Base-by-base conservation (phyloP, 2,329 filamentous ascomycete genomes). In the Ophiocordyceps robertsii region DNA sequence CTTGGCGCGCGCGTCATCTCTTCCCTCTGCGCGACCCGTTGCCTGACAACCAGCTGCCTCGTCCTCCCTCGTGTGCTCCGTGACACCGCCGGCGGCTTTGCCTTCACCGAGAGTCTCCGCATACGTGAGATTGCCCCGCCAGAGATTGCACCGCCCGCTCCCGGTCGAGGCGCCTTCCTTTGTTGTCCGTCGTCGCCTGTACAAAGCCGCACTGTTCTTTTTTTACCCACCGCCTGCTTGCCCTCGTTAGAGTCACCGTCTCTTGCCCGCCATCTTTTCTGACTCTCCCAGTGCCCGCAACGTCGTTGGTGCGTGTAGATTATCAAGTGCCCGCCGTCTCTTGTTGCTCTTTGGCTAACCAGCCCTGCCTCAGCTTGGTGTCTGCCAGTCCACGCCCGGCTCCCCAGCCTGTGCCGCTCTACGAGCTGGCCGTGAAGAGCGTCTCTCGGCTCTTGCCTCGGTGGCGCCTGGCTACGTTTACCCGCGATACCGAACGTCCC, bases 71-170 rank as follows among this genome's bases (percentile, higher is more conserved):
- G 30, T 33, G 35, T 37, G 38, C 30, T 39, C 24, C 27, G 43
- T 43, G 38, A 43, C 24, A 41, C 37, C 43, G 32, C 39, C 38
- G 16, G 16, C 10, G n/a, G 27, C 21, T n/a, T 21, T 38, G 29
- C 13, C 27, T 29, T 24, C 42, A 17, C 37, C 21, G 16, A 41
- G 12, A 37, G 12, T 27, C 24, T 6, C 24, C 6, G 24, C 24
- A 27, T 27, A 27, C 24, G 24, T 37, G 35, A 19, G 16, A 17
- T 12, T 17, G 24, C 19, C 17, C 35, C 17, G 35, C 35, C 37
- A 27, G 37, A 29, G 21, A 27, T 38, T 38, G 37, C 29, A 13
- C 16, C 24, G 21, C 16, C 37, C 35, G 21, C 17, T 35, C 12
- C 32, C 14, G 32, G 13, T n/a, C 8, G 16, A 8, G 32, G 12